Conservation (phyloP, 805 yeast genomes). For the Suhomyces xylopsoci region DNA sequence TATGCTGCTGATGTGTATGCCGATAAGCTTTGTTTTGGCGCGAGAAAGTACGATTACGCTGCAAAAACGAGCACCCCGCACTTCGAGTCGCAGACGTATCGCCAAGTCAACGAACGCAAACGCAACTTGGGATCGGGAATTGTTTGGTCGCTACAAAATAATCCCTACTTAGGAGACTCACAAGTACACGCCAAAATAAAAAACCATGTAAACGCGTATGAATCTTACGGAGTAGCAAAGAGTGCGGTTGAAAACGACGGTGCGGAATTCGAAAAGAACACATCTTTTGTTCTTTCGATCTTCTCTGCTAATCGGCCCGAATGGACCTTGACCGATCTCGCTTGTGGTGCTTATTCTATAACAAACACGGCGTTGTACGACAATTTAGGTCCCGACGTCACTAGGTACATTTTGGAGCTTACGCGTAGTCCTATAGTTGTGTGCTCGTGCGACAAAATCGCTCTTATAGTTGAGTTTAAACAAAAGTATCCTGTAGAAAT, state of each 20-base stretch:
- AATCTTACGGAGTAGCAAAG: slow-evolving; percentile 9
- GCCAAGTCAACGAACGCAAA: slow-evolving; percentile 39
- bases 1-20: slow-evolving; percentile 19
- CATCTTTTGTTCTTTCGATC: slow-evolving; percentile 18
- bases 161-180: slow-evolving; percentile 17
- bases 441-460: slow-evolving; percentile 16
- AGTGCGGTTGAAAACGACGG: slow-evolving; percentile 3
- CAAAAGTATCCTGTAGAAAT: slow-evolving; percentile 11
- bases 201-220: slow-evolving; percentile 21
- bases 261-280: slow-evolving; percentile 5
- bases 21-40: slow-evolving; percentile 36
- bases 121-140: slow-evolving; percentile 55
- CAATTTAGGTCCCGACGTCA: slow-evolving; percentile 18
- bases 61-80: slow-evolving; percentile 24
- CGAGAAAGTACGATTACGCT: slow-evolving; percentile 32
- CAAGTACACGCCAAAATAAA: slow-evolving; percentile 28
- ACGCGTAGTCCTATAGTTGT: slow-evolving; percentile 17
- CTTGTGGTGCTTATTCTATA: slow-evolving; percentile 15
- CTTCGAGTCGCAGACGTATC: slow-evolving; percentile 46
- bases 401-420: slow-evolving; percentile 17
- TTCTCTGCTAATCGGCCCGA: slow-evolving; percentile 19
- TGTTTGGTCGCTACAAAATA: slow-evolving; percentile 25
- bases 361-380: slow-evolving; percentile 21
- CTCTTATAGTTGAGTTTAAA: slow-evolving; percentile 12
- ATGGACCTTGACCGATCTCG: slow-evolving; percentile 15